Base-by-base conservation (phyloP, 768 basidiomycete species). In the Macrolepiota albuminosa region DNA sequence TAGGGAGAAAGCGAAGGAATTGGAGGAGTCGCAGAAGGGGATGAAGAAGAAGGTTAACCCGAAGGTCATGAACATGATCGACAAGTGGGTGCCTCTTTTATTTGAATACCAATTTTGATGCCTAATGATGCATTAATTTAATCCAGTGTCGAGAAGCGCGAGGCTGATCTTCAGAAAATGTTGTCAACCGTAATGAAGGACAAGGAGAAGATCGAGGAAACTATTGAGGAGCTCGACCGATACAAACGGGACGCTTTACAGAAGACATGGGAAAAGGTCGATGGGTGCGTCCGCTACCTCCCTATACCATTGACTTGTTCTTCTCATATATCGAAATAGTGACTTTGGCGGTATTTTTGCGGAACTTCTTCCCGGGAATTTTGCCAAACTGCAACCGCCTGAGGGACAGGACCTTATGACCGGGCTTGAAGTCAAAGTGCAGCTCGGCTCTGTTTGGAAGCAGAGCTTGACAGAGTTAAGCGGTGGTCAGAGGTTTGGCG, bases 281-380 rank as follows among this genome's bases (percentile, higher is more conserved):
- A 91, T 69, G 83, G 80, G 95, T 96, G 68, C 66, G 89, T 76
- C 1, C 16, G n/a, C 11, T 45, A 14, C 29, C 40, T 46, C 9
- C 36, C 48, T 45, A 56, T 26, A 24, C 18, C 18, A 24, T 56
- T 34, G 54, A 49, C 43, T 16, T 21, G 21, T 29, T 29, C 54
- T n/a, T 29, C 34, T 64, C 33, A 61, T 4, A 53, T 8, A 5
- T 18, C 26, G n/a, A 49, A 37, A 9, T 68, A 96, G 95, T 42
- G 95, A 98, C 73, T 99, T 99, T 69, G 97, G 97, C 8, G 85
- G 83, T 10, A 98, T 99, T 71, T 98, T 99, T 69, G 93, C 87
- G 1, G 97, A 99, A 66, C 79, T 99, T 5, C 75, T 99, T 2
- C 97, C 97, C 0, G 95, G 95, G 31, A 99, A 98, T 70, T 96